These are phyloP conservation scores for Monosporascus sp. DNA, from an alignment of 2,329 filamentous ascomycete genomes.

Conservation along the genomic window DNA sequence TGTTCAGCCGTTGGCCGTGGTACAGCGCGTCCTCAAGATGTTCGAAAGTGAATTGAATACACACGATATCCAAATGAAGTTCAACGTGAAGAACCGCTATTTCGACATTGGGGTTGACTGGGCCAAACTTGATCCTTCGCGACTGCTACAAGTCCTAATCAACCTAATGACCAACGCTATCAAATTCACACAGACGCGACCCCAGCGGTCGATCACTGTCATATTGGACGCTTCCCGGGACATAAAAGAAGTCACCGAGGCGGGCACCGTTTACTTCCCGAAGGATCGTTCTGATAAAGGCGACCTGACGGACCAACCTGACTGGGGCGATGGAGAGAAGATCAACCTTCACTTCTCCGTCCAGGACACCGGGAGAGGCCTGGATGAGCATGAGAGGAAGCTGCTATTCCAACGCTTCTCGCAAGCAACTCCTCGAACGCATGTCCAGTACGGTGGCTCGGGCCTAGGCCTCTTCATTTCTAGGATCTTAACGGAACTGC, in stretches of 20 bases:
- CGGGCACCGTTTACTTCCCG: slow-evolving; percentile 43
- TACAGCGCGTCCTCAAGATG: slow-evolving; percentile 69
- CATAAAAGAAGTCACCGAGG: slow-evolving; percentile 35
- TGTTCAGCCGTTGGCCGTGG: slow-evolving; percentile 62
- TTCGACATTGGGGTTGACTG: slow-evolving; percentile 60
- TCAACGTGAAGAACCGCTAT: slow-evolving; percentile 65
- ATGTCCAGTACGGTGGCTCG: slow-evolving; percentile 68
- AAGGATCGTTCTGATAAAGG: slow-evolving; percentile 35
- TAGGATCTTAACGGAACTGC: slow-evolving; percentile 68
- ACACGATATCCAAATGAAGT: slow-evolving; percentile 67
- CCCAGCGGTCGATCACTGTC: slow-evolving; percentile 56
- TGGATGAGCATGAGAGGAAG: slow-evolving; percentile 61
- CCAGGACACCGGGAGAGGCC: slow-evolving; percentile 64
- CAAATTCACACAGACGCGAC: slow-evolving; percentile 60
- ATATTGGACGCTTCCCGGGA: slow-evolving; percentile 59
- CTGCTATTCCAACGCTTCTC: slow-evolving; percentile 65
- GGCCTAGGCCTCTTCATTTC: slow-evolving; percentile 73
- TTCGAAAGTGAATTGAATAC: slow-evolving; percentile 71
- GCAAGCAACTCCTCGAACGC: slow-evolving; percentile 63
- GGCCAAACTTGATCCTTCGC: slow-evolving; percentile 71
- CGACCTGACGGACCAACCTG: slow-evolving; percentile 47
- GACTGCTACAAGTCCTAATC: slow-evolving; percentile 70
- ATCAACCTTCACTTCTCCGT: slow-evolving; percentile 71
- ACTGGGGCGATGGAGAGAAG: slow-evolving; percentile 69
- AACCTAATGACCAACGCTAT: slow-evolving; percentile 68